Conservation (phyloP, 441 rosid species). For the Erodium trifolium region DNA sequence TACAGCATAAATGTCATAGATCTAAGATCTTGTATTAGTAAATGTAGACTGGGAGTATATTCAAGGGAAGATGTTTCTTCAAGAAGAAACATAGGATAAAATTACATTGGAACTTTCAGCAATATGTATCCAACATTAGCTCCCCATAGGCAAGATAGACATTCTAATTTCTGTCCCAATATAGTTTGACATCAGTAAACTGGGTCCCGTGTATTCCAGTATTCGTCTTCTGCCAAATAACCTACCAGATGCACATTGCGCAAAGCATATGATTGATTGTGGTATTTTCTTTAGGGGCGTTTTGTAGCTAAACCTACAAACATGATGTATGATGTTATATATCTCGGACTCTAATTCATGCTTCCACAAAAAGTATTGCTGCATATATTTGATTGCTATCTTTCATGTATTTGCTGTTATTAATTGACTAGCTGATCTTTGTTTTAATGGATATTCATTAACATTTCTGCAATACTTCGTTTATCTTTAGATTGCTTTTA, state of each 20-base stretch:
- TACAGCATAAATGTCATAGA: background rate
- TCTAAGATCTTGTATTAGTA: background rate
- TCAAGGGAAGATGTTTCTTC: background rate
- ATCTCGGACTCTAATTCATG: background rate
- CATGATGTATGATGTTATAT: background rate
- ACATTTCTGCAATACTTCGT: background rate
- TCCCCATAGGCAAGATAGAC: background rate
- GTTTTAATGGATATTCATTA: background rate
- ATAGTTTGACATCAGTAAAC: background rate
- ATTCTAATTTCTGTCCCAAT: background rate
- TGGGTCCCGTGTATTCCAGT: background rate
- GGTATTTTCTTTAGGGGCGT: background rate
- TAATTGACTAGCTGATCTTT: background rate
- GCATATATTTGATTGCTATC: background rate
- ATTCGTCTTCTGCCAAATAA: background rate
- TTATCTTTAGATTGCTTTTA: conserved; percentile 11
- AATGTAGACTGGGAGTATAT: background rate
- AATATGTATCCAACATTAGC: background rate
- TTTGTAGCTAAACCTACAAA: background rate
- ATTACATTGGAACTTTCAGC: background rate
- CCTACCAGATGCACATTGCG: background rate
- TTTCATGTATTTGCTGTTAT: background rate
- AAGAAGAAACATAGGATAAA: background rate
- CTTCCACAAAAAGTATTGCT: background rate
- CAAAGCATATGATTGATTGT: background rate